Base-by-base conservation (phyloP, 441 rosid genomes). In the Adansonia madagascariensis region DNA sequence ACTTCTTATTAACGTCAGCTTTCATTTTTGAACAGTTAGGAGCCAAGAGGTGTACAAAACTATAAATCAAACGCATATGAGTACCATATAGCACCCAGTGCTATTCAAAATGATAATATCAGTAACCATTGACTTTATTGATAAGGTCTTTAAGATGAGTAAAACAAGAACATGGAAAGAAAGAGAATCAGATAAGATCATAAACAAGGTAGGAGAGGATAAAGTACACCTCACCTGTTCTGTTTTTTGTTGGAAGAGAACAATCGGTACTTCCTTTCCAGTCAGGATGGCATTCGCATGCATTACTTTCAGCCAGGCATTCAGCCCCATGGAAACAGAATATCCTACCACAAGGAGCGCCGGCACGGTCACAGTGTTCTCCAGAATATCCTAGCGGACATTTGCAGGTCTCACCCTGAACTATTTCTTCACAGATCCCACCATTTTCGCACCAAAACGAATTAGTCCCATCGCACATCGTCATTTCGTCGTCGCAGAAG, bases 401-500 rank as follows among this genome's bases (percentile, higher is more conserved):
- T 57, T 39, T 67, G 75, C 78, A 80, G 1, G 50, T 56, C 71
- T 80, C 80, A 8, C 80, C 83, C 64, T 77, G 80, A 49, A 80
- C 74, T 14, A 76, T 80, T 74, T 73, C 80, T 41, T 77, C 70
- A 59, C 80, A 80, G 20, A 17, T 77, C 71, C 83, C 78, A 10
- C 77, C 80, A 60, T 73, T 71, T 43, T 77, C 75, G 18, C 83
- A 80, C 82, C 82, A 80, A 53, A 80, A 76, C 50, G 68, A 49
- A 41, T 72, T 76, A 3, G 74, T 80, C 17, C 82, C 82, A 7
- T 80, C 82, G 61, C 82, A 80, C 79, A 80, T 80, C 39, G 74
- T 80, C 82, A 72, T 80, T 44, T 71, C 70, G 31, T 72, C 80
- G 11, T 80, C 69, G 22, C 80, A 80, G 5, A 57, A 80, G 1